Evolutionary conservation across 1,139 yeast genomes (phyloP), one percentile per base, ranked within the genome.

Genomic region (Yamadazyma pseudoaaseri): DNA sequence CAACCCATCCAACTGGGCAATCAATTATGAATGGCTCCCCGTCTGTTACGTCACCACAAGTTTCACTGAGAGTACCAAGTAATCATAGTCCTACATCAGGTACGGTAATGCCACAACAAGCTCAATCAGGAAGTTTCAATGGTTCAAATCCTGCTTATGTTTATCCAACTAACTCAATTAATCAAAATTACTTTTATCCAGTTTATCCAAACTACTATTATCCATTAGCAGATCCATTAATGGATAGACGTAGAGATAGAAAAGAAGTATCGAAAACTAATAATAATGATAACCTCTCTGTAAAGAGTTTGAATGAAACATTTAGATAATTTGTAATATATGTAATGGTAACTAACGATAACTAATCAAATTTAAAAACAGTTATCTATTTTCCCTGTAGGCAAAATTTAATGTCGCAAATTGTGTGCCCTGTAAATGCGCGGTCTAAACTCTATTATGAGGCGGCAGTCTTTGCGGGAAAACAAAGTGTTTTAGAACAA

Each of bases 191-290:
- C 16, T 33, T 35, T 17, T 37, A 37, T 24, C 33, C 33, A 11
- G 30, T 29, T 12, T 35, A 35, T 14, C 32, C 37, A 5, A 22
- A 30, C 25, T 30, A 35, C 21, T 30, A 21, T 26, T 24, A 26
- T 11, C 3, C 31, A 18, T 7, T 10, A 7, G 10, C 10, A 10
- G 21, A 18, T 7, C 7, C 10, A 18, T 7, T 18, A 18, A 18
- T 18, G 21, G 21, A 18, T 18, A 7, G 21, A 10, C 21, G 7
- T 7, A 18, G 21, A 18, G 21, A 18, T 18, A 18, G 10, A 7
- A 18, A 18, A 10, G 10, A n/a, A n/a, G n/a, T n/a, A n/a, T n/a
- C n/a, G n/a, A n/a, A n/a, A n/a, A n/a, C n/a, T n/a, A n/a, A n/a
- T n/a, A n/a, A n/a, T n/a, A n/a, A n/a, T n/a, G n/a, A n/a, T n/a